Base-by-base conservation (phyloP, 2,329 filamentous ascomycete species). In the Calonectria naviculata region DNA sequence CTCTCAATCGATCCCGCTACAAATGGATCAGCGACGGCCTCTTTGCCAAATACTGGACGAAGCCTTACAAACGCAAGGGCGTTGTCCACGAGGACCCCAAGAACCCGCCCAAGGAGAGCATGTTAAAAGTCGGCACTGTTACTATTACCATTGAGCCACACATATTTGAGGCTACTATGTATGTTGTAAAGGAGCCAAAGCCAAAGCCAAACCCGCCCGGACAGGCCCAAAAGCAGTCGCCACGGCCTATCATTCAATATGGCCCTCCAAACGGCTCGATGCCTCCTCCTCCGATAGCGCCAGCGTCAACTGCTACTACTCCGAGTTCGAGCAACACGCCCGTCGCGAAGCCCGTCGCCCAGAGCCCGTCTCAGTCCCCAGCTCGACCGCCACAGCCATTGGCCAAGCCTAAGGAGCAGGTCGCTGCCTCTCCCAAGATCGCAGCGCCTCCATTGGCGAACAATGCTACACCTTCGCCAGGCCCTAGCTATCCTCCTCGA, bases 71-170 rank as follows among this genome's bases (percentile, higher is more conserved):
- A 83, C 89, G 89, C 73, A 94, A 93, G 81, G 91, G 92, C 49
- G 88, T 89, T 3, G 81, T 91, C 28, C 87, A 89, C 66, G 91
- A 92, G 76, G 89, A 92, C 63, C 86, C 89, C 7, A 90, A 91
- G 75, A 93, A 94, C 76, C 92, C 92, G 2, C 84, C 91, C 72
- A 91, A 93, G 81, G 89, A 94, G 54, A 91, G 88, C 72, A 94
- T 95, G 91, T 86, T 88, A 74, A 93, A 92, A 81, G 88, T 94
- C 26, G 94, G 94, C 75, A 89, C 89, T 75, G 91, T 94, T 72
- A 91, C 91, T 38, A 91, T 97, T 72, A 93, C 91, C 26, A 91
- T 95, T 71, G 94, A 95, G 81, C 94, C 94, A 52, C 93, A 97
- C 79, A 89, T 93, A 49, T 90, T 97, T 76, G 93, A 95, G 75